These are phyloP conservation scores for Erigeron canadensis DNA, from an alignment of 129 eudicot genomes.

Conservation along the genomic window DNA sequence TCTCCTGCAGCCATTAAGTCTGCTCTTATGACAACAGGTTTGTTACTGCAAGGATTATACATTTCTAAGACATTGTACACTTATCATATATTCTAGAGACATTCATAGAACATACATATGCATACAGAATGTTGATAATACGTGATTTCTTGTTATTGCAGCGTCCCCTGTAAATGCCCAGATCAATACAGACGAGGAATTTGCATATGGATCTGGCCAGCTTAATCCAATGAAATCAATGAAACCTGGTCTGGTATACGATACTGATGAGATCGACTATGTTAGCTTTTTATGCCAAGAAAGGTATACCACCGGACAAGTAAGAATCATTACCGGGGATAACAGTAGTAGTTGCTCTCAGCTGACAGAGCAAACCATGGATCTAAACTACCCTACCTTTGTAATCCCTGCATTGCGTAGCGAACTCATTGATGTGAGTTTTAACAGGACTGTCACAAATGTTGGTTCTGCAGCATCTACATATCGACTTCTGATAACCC, in stretches of 20 bases:
- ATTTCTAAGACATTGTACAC: too few species aligned
- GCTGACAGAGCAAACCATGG: not conserved
- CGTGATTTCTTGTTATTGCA: not conserved
- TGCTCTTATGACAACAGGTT: slow-evolving; percentile 40
- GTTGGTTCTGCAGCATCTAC: slow-evolving; percentile 25
- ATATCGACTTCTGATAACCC: slow-evolving; percentile 1
- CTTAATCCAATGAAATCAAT: slow-evolving; percentile 23
- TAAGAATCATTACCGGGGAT: slow-evolving; percentile 15
- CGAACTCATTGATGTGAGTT: not conserved
- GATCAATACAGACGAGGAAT: slow-evolving; percentile 30
- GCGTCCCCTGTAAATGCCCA: slow-evolving; percentile 19
- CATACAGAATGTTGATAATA: not conserved
- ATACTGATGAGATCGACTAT: slow-evolving; percentile 26
- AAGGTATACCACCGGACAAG: not conserved
- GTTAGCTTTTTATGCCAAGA: slow-evolving; percentile 22
- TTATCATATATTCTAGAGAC: not conserved
- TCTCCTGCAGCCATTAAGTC: slow-evolving; percentile 36
- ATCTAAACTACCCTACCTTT: slow-evolving; percentile 33
- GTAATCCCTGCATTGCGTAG: slow-evolving; percentile 7
- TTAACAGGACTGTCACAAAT: slow-evolving; percentile 19
- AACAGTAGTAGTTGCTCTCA: slow-evolving; percentile 21
- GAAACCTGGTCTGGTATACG: slow-evolving; percentile 33
- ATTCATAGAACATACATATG: not conserved
- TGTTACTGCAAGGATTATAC: not conserved
- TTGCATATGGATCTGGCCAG: slow-evolving; percentile 36